Percentiles rank a stretch among this genome's conserved stretches.
Conservation (phyloP, 768 basidiomycete species). For the Crucibulum laeve region DNA sequence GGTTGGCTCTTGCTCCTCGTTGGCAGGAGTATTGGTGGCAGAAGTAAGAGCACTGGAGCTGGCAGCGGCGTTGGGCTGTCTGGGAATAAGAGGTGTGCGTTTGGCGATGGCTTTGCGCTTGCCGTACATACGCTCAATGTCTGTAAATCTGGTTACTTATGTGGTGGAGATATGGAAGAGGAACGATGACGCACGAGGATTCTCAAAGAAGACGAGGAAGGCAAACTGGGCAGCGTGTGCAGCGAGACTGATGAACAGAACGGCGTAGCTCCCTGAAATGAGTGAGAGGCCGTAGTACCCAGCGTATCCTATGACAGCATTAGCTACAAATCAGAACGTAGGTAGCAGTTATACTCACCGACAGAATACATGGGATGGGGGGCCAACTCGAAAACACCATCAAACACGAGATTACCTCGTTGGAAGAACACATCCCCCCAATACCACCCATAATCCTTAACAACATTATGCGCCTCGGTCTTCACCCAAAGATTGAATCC, state of each 20-base stretch:
- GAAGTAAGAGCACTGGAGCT: constrained; percentile 10
- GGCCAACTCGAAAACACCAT: constrained; percentile 94
- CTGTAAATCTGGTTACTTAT: constrained; percentile 32
- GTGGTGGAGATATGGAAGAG: neutral
- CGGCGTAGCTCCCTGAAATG: constrained; percentile 82
- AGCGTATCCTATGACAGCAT: constrained; percentile 63
- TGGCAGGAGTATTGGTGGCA: constrained; percentile 10
- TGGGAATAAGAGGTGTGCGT: constrained; percentile 60
- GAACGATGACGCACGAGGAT: constrained; percentile 70
- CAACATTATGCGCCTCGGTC: constrained; percentile 93
- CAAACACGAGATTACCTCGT: constrained; percentile 90
- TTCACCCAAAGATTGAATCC: constrained; percentile 98
- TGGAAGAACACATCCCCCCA: constrained; percentile 95
- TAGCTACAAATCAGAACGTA: constrained; percentile 3
- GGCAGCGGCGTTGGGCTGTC: constrained; percentile 11
- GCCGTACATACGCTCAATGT: constrained; percentile 93
- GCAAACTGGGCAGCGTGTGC: constrained; percentile 96
- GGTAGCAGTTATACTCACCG: constrained; percentile 25
- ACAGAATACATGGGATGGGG: constrained; percentile 97
- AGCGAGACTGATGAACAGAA: constrained; percentile 89
- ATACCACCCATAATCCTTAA: constrained; percentile 98
- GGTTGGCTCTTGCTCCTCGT: constrained; percentile 18
- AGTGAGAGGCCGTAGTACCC: constrained; percentile 96
- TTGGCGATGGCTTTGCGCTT: constrained; percentile 86
- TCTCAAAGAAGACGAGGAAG: constrained; percentile 94